phyloP scores from a whole-genome alignment of 2,329 filamentous ascomycete genomes.

The Coniella vitis region DNA sequence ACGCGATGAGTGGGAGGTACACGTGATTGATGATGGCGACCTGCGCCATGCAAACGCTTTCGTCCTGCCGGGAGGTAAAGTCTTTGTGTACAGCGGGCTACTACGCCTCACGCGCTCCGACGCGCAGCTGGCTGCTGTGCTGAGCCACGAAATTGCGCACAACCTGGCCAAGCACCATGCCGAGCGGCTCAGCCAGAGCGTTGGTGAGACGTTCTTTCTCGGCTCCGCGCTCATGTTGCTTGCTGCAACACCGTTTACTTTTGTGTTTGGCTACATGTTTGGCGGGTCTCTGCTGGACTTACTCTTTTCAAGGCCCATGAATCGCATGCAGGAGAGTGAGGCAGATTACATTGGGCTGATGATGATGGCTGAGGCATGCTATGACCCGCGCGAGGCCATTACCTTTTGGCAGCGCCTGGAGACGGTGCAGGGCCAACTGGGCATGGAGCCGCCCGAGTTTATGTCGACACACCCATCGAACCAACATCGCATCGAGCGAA shows the following conservation, averaged over 20 bases:
- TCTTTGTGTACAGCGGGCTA: conserved; percentile 72
- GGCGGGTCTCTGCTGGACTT: conserved; percentile 50
- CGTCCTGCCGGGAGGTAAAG: conserved; percentile 70
- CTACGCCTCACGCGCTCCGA: conserved; percentile 60
- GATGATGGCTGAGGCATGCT: conserved; percentile 79
- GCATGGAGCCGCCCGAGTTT: conserved; percentile 57
- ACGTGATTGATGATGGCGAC: conserved; percentile 58
- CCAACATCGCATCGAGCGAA: conserved; percentile 57
- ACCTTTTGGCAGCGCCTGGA: conserved; percentile 65
- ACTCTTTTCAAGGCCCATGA: conserved; percentile 61
- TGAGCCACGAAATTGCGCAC: conserved; percentile 77
- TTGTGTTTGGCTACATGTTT: conserved; percentile 33
- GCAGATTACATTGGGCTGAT: conserved; percentile 76
- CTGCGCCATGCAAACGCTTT: conserved; percentile 61
- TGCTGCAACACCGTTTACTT: conserved; percentile 35
- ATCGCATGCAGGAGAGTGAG: conserved; percentile 65
- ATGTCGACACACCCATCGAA: conserved; percentile 72
- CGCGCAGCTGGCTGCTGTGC: conserved; percentile 64
- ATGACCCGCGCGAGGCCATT: conserved; percentile 60
- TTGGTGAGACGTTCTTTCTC: conserved; percentile 45
- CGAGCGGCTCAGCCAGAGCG: conserved; percentile 52
- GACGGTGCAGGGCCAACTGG: conserved; percentile 24
- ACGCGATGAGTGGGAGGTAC: conserved; percentile 57
- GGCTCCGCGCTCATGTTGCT: conserved; percentile 44
- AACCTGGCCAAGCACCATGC: conserved; percentile 62